These are phyloP conservation scores for Tylopilus sp. DNA, from an alignment of 768 basidiomycete species.

Conservation along the genomic window DNA sequence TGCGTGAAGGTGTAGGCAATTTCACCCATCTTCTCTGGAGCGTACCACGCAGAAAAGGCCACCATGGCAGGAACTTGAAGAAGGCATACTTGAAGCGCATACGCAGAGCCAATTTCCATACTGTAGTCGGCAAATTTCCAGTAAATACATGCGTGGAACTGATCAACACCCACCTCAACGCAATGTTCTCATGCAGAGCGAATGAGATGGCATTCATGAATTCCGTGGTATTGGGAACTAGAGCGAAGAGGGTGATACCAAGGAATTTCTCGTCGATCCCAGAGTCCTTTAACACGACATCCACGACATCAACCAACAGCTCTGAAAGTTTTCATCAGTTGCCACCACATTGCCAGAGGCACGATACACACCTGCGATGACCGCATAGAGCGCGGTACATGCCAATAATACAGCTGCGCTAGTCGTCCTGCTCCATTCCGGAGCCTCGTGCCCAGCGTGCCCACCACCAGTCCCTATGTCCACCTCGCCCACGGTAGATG, in stretches of 20 bases:
- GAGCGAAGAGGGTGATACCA: conserved; percentile 92
- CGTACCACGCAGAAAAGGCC: conserved; percentile 95
- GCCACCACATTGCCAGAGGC: neutral
- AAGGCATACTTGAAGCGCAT: conserved; percentile 96
- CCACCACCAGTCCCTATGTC: conserved; percentile 50
- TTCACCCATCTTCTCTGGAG: conserved; percentile 80
- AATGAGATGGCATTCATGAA: conserved; percentile 99
- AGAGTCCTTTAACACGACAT: conserved; percentile 84
- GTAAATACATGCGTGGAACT: neutral
- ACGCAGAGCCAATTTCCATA: conserved; percentile 99
- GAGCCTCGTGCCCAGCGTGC: conserved; percentile 91
- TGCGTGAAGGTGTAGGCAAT: conserved; percentile 92
- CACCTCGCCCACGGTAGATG: conserved; percentile 34
- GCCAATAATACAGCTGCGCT: conserved; percentile 86
- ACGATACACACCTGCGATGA: conserved; percentile 80
- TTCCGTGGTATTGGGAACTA: conserved; percentile 98
- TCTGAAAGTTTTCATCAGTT: conserved; percentile 46
- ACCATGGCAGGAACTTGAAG: conserved; percentile 99
- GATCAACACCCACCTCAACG: conserved; percentile 66
- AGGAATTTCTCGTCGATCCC: conserved; percentile 98
- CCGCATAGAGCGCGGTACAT: conserved; percentile 90
- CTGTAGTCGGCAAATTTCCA: conserved; percentile 38
- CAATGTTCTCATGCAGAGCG: conserved; percentile 94
- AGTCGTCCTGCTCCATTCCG: conserved; percentile 89
- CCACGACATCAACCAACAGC: conserved; percentile 91